Base-by-base conservation (phyloP, 306 rosid genomes). In the Neltuma alba region DNA sequence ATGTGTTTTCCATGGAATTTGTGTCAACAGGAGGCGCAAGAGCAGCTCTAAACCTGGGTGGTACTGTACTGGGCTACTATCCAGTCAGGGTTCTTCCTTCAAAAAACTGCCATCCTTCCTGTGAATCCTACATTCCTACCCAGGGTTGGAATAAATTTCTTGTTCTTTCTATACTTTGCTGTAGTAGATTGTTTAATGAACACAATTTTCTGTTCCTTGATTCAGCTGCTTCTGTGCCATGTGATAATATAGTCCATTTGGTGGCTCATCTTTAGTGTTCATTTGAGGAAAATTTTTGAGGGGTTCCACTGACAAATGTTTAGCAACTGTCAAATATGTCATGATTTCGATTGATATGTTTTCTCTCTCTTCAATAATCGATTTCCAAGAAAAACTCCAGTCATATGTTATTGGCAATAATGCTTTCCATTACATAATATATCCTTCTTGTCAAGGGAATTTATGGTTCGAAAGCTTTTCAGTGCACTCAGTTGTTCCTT, bases 81-180 rank as follows among this genome's bases (percentile, higher is more conserved):
- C 98, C 98, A 67, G 92, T 94, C 42, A 91, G 92, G 92, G 97
- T 94, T 72, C 87, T 94, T 83, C 98, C 98, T 80, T 94, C 98
- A 70, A 94, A 94, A n/a, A 88, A 94, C 98, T 81, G 97, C 98
- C 60, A 94, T 94, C 72, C 98, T 94, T 86, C 98, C 98, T 31
- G 98, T 94, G 84, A 94, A 94, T 84, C 98, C 98, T 60, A 89
- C 98, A 50, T 94, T 92, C 86, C 97, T 94, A 68, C 98, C 98
- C 78, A 88, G 93, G 95, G 99, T 94, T 89, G 64, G 87, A 75
- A 66, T 58, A 40, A 12, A 12, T 63, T 74, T 82, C 80, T 31
- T 69, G 50, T 50, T 62, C 42, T 63, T 55, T 61, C 27, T 79
- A 55, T 45, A 21, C 48, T 61, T 48, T 40, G 31, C 28, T 41